Conservation (phyloP, 2,329 filamentous ascomycete genomes). For the Cyphellophora europaea region DNA sequence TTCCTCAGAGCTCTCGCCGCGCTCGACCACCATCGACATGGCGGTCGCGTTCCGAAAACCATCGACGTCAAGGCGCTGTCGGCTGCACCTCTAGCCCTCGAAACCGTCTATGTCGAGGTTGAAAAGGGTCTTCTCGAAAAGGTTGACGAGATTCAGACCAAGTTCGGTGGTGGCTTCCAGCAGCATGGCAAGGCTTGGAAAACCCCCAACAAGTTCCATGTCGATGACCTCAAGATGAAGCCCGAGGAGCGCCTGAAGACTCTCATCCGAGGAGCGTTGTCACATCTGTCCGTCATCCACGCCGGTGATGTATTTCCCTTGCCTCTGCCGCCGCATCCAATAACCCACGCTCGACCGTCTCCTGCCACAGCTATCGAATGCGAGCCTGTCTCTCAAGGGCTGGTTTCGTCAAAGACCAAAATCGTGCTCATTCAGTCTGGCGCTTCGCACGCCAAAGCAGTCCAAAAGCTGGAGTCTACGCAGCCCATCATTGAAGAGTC, state of each 20-base stretch:
- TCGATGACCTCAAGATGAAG: background rate
- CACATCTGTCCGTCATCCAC: slow-evolving; percentile 67
- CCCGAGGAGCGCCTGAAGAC: slow-evolving; percentile 19
- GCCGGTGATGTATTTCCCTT: slow-evolving; percentile 74
- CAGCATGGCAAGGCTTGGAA: slow-evolving; percentile 17
- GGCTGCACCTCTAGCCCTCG: slow-evolving; percentile 67
- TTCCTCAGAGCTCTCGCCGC: slow-evolving; percentile 67
- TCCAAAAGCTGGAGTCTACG: slow-evolving; percentile 37
- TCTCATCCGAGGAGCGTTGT: slow-evolving; percentile 65
- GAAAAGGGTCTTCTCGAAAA: slow-evolving; percentile 72
- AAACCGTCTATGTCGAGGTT: slow-evolving; percentile 78
- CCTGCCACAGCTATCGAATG: slow-evolving; percentile 86
- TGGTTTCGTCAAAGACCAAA: slow-evolving; percentile 66
- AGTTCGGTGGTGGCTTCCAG: slow-evolving; percentile 56
- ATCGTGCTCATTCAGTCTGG: slow-evolving; percentile 62
- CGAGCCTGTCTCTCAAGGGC: slow-evolving; percentile 84
- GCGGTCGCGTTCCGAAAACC: slow-evolving; percentile 61
- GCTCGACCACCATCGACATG: slow-evolving; percentile 65
- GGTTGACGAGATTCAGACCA: slow-evolving; percentile 73
- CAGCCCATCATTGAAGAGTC: slow-evolving; percentile 51
- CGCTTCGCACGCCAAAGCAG: slow-evolving; percentile 29
- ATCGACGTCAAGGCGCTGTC: slow-evolving; percentile 80
- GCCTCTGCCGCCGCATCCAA: slow-evolving; percentile 65
- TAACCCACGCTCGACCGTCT: slow-evolving; percentile 74
- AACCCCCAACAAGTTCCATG: slow-evolving; percentile 4